Evolutionary conservation across 2,329 filamentous ascomycete genomes (phyloP), one percentile per base, ranked within the genome.

Genomic region (Exophiala alcalophila): DNA sequence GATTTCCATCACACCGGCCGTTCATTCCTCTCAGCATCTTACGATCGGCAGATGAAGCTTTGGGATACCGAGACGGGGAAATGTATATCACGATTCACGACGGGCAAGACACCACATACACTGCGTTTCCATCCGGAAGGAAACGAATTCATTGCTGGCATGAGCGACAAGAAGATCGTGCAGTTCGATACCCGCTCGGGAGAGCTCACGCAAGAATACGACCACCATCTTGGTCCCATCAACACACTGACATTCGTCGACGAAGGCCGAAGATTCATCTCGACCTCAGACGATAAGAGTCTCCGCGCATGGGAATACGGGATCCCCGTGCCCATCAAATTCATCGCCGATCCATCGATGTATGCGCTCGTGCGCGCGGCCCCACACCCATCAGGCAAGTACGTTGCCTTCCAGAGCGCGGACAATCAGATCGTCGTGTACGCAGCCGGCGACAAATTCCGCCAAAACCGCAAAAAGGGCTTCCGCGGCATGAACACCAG

Each of bases 341-440:
- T 94, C 70, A 94, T 95, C 59, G 91, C 91, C 18, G 92, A 98
- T 64, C 89, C 91, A 2, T 88, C 96, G 71, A 96, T 98, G 89
- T 98, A 92, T 66, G 84, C 89, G 5, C 86, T 98, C 75, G 94
- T 90, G 4, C 85, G 89, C 10, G 83, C 89, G 2, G 78, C 86
- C 0, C 71, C 81, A 4, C 92, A 98, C 60, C 92, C 92, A 0
- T 87, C 80, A 49, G 87, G 90, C 55, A 96, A 96, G 67, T 94
- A 94, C 63, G 86, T 96, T 14, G 87, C 91, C 2, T 94, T 94
- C 69, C 92, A 97, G 65, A 86, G 80, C 46, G 85, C 83, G 21
- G 92, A 98, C 67, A 98, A 98, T 69, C 90, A 96, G 61, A 92
- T 98, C 58, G 83, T 95, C 30, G 92, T 97, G 7, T 98, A 96